Evolutionary conservation across 208 protist genomes (phyloP).

Genomic region (Trypanosoma brucei): DNA sequence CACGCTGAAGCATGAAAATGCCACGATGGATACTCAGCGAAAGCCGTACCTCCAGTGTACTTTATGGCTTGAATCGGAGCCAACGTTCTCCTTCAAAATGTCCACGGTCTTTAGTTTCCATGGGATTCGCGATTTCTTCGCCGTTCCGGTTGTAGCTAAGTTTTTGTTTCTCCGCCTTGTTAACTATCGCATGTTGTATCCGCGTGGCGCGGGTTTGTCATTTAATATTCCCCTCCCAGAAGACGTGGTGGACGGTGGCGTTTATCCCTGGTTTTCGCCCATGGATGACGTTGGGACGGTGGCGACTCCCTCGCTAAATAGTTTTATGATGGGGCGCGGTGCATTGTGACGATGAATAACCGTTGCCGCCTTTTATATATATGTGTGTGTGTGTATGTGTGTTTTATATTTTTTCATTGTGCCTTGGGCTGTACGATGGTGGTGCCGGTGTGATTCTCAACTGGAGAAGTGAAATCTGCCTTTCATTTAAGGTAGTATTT

Average conservation of each 20-base stretch:
- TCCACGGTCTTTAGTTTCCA: slow-evolving; percentile 57
- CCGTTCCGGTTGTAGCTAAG: slow-evolving; percentile 56
- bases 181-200: slow-evolving; percentile 31
- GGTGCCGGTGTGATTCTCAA: no score
- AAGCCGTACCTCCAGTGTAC: slow-evolving; percentile 60
- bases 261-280: slow-evolving; percentile 36
- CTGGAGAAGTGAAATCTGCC: no score
- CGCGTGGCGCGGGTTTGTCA: slow-evolving; percentile 27
- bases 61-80: slow-evolving; percentile 81
- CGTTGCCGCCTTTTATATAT: no score
- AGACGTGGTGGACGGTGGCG: slow-evolving; percentile 58
- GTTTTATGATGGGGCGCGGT: neutral
- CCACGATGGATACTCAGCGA: slow-evolving; percentile 60
- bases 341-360: neutral
- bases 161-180: slow-evolving; percentile 65
- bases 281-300: slow-evolving; percentile 19
- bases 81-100: slow-evolving; percentile 69
- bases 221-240: slow-evolving; percentile 60
- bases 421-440: no score
- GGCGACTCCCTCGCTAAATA: slow-evolving; percentile 1
- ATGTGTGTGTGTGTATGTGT: no score
- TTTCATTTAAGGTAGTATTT: no score
- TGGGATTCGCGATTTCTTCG: slow-evolving; percentile 65
- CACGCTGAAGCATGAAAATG: slow-evolving; percentile 51
- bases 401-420: no score